These are phyloP conservation scores for Cucurbita argyrosperma DNA, from an alignment of 306 rosid species.

Conservation along the genomic window DNA sequence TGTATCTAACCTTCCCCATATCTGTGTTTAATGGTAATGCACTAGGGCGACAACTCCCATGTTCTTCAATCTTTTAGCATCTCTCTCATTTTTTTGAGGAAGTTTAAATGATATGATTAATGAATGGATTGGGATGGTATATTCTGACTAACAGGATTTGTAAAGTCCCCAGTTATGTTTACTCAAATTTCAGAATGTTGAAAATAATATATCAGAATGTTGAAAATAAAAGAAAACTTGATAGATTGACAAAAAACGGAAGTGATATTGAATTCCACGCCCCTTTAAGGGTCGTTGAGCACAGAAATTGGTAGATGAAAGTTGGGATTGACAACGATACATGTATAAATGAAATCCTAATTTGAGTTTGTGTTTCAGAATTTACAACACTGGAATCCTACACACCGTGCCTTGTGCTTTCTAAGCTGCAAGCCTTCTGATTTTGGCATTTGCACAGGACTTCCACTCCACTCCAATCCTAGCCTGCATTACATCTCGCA, in stretches of 20 bases:
- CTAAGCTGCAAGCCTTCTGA: slow-evolving; percentile 34
- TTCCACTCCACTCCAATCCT: slow-evolving; percentile 56
- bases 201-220: too few relatives aligned
- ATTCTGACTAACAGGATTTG: too few relatives aligned
- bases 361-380: slow-evolving; percentile 18
- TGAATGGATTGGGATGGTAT: too few relatives aligned
- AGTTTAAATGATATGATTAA: background rate
- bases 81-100: background rate
- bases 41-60: background rate
- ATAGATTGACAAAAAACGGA: background rate
- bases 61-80: background rate
- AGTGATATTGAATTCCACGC: background rate
- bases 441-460: slow-evolving; percentile 58
- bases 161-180: too few relatives aligned
- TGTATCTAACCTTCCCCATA: background rate
- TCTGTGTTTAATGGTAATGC: background rate
- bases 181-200: too few relatives aligned
- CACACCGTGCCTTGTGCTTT: slow-evolving; percentile 30
- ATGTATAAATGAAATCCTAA: background rate
- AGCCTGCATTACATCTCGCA: slow-evolving; percentile 25
- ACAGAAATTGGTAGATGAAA: background rate
- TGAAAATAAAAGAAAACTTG: background rate
- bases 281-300: background rate
- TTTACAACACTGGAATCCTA: slow-evolving; percentile 52
- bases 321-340: background rate